Conservation (phyloP, 2,329 filamentous ascomycete species). For the Penicillium freii region DNA sequence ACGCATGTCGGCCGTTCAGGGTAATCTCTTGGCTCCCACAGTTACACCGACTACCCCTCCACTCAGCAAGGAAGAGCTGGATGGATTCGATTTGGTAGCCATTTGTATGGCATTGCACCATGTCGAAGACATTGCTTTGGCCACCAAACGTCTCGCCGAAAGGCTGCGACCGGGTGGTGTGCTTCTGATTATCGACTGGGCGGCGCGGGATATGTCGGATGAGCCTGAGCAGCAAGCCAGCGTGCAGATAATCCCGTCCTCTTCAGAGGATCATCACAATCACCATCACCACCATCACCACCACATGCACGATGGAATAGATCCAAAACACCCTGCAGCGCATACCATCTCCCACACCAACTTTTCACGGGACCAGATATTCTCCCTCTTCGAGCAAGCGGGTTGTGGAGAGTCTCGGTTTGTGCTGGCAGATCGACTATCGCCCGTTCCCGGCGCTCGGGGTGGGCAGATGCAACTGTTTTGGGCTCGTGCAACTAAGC, state of each 20-base stretch:
- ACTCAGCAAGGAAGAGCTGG: neutral
- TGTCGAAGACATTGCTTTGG: neutral
- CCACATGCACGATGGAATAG: neutral
- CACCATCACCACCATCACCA: too few relatives aligned
- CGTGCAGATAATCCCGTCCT: neutral
- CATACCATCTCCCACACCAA: slow-evolving; percentile 1
- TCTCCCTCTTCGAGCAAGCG: neutral
- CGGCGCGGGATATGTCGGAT: neutral
- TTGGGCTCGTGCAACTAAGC: neutral
- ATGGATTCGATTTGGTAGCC: neutral
- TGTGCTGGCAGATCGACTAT: neutral
- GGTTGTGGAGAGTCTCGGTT: slow-evolving; percentile 1
- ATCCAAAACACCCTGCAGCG: neutral
- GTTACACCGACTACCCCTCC: neutral
- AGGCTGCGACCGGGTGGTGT: neutral
- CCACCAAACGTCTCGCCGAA: slow-evolving; percentile 1
- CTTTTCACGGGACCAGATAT: neutral
- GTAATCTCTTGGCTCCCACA: neutral
- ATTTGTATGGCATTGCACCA: slow-evolving; percentile 5
- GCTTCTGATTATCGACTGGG: neutral
- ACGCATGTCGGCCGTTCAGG: neutral
- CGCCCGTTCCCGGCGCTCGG: neutral
- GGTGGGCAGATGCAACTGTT: slow-evolving; percentile 1
- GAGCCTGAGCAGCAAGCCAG: neutral
- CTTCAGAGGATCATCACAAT: neutral